Conservation (phyloP, 2,329 filamentous ascomycete genomes). For the Ascochyta pisi region DNA sequence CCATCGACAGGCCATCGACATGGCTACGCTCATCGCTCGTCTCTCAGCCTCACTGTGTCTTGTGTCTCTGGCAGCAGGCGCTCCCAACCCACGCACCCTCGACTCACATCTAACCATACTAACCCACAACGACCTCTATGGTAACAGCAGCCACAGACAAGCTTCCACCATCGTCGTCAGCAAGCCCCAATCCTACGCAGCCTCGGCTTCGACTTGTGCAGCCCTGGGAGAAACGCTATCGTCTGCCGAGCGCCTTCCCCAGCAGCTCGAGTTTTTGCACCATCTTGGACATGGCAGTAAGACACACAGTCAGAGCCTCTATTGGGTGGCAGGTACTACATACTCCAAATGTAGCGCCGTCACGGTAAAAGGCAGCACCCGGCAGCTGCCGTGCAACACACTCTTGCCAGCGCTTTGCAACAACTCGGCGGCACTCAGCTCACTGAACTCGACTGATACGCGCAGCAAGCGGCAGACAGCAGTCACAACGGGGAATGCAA, state of each 20-base stretch:
- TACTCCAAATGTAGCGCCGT: slow-evolving; percentile 29
- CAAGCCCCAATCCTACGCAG: slow-evolving; percentile 16
- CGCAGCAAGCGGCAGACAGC: slow-evolving; percentile 22
- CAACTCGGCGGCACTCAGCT: slow-evolving; percentile 26
- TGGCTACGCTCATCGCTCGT: slow-evolving; percentile 20
- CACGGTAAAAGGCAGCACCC: slow-evolving; percentile 24
- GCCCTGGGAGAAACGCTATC: slow-evolving; percentile 32
- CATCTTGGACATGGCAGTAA: slow-evolving; percentile 28
- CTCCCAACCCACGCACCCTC: slow-evolving; percentile 31
- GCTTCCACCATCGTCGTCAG: slow-evolving; percentile 28
- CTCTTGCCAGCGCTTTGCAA: slow-evolving; percentile 34
- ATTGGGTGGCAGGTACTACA: slow-evolving; percentile 28
- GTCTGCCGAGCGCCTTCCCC: slow-evolving; percentile 17
- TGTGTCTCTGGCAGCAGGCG: slow-evolving; percentile 17
- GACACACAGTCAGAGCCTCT: slow-evolving; percentile 18
- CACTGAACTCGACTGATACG: background rate
- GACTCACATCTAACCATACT: slow-evolving; percentile 40
- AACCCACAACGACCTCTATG: slow-evolving; percentile 40
- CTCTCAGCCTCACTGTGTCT: slow-evolving; percentile 12
- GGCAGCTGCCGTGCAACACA: slow-evolving; percentile 26
- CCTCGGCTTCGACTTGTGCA: slow-evolving; percentile 25
- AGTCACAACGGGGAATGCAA: slow-evolving; percentile 29
- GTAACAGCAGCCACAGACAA: slow-evolving; percentile 28
- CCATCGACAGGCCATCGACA: slow-evolving; percentile 12
- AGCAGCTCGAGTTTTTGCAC: slow-evolving; percentile 25